A percentile compares a stretch with the other conserved stretches of the same genome.
phyloP scores from a whole-genome alignment of 202 grass and related monocot genomes.

The Eragrostis tef region DNA sequence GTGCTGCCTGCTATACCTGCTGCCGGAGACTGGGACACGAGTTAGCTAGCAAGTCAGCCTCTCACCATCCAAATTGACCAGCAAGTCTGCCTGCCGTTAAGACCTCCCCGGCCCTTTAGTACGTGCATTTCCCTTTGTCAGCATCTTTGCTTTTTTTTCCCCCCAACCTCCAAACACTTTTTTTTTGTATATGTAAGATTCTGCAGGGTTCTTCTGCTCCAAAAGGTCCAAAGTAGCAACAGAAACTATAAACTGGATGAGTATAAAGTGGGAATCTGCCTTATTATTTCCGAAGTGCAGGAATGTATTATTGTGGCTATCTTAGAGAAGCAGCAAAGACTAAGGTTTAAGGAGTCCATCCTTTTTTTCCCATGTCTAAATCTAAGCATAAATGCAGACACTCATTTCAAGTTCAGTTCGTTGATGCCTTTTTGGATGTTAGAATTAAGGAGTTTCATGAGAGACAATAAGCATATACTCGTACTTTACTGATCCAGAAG shows the following conservation, averaged over 20 bases:
- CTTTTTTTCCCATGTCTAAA: too few species aligned
- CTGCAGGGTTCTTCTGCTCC: neutral
- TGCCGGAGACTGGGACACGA: neutral
- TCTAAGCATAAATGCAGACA: too few species aligned
- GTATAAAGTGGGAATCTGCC: neutral
- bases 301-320: neutral
- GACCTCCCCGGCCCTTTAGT: neutral
- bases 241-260: neutral
- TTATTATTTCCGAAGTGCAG: neutral
- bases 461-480: too few species aligned
- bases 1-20: too few species aligned
- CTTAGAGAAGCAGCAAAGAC: constrained; percentile 38
- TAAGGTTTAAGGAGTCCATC: neutral
- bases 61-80: neutral
- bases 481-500: too few species aligned
- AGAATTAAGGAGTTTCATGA: too few species aligned
- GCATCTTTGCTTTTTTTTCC: neutral
- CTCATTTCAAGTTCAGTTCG: too few species aligned
- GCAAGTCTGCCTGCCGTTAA: too few species aligned
- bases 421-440: too few species aligned
- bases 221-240: neutral
- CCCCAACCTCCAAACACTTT: too few species aligned
- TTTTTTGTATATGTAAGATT: too few species aligned
- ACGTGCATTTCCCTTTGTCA: neutral
- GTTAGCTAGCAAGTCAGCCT: neutral